Base-by-base conservation (phyloP, 176 grass and related monocot genomes). In the Carex cristatella region DNA sequence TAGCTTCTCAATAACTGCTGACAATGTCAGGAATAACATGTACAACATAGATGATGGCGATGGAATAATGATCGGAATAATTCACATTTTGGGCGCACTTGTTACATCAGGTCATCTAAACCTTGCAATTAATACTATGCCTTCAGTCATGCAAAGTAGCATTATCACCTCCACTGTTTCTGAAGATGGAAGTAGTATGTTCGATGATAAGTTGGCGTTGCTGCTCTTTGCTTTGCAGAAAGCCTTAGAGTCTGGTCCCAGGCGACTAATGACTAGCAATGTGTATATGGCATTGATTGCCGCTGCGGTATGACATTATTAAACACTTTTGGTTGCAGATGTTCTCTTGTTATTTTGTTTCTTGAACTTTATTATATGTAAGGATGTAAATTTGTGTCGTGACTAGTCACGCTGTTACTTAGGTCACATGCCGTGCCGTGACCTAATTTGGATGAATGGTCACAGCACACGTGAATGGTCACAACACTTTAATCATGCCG, bases 211-310 rank as follows among this genome's bases (percentile, higher is more conserved):
- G 87, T 83, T 90, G 35, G 84, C 91, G 4, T 79, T 98, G 83
- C 77, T 98, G 82, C 91, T 95, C 51, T 98, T 98, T 92, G 95
- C 95, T 81, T 89, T 98, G 58, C 95, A 98, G 83, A 95, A 98
- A 89, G 89, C 93, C 75, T 92, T 98, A 73, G 92, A 98, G 87
- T 88, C 95, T 79, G 91, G 91, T 57, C 89, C 91, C 40, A 85
- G 68, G 60, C 92, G 93, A 66, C 93, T 98, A 78, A 92, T 98
- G 95, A 98, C 95, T 64, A 87, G 85, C 79, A 95, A 95, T 89
- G 88, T 93, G 54, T 98, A 98, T 73, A 95, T 93, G 88, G 86
- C 91, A 86, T 88, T 98, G 87, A 89, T 98, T 86, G 94, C 93
- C 66, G 91, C 95, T 31, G 87, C 85, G 81, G 95, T 98, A 98